Evolutionary conservation across 2,329 filamentous ascomycete genomes (phyloP).

Genomic region (Cladosporium sp.): DNA sequence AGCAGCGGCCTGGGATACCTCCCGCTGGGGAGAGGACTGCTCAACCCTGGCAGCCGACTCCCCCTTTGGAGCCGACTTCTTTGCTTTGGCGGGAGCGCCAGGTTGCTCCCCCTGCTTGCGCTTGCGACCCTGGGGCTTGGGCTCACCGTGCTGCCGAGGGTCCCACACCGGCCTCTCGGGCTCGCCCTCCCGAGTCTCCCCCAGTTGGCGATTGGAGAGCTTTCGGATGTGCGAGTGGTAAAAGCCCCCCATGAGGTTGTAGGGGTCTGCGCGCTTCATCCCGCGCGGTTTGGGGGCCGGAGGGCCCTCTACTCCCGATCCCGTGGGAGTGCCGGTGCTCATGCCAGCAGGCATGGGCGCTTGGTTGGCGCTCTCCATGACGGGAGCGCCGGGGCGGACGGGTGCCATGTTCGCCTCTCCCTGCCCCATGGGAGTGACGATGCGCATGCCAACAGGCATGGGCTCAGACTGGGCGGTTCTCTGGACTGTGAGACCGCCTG

Average conservation of each 20-base stretch:
- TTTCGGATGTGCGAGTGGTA: neutral
- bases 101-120: neutral
- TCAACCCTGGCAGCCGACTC: neutral
- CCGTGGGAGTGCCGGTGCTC: conserved; percentile 1
- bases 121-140: neutral
- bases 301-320: neutral
- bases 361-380: too few relatives aligned
- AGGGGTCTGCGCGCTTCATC: neutral
- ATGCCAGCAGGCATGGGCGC: neutral
- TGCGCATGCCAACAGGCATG: neutral
- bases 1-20: too few relatives aligned
- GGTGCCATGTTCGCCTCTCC: neutral
- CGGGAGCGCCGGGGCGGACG: neutral
- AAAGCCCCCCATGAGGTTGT: conserved; percentile 4
- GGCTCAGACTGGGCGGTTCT: too few relatives aligned
- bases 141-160: neutral
- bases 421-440: neutral
- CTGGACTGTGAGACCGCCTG: too few relatives aligned
- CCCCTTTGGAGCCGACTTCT: neutral
- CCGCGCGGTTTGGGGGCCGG: neutral
- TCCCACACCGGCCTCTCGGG: neutral
- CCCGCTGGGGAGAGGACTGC: neutral
- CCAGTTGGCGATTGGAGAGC: neutral
- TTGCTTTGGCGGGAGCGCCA: neutral
- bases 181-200: neutral